Evolutionary conservation across 2,329 filamentous ascomycete genomes (phyloP).

Genomic region (Diplodia scrobiculata): DNA sequence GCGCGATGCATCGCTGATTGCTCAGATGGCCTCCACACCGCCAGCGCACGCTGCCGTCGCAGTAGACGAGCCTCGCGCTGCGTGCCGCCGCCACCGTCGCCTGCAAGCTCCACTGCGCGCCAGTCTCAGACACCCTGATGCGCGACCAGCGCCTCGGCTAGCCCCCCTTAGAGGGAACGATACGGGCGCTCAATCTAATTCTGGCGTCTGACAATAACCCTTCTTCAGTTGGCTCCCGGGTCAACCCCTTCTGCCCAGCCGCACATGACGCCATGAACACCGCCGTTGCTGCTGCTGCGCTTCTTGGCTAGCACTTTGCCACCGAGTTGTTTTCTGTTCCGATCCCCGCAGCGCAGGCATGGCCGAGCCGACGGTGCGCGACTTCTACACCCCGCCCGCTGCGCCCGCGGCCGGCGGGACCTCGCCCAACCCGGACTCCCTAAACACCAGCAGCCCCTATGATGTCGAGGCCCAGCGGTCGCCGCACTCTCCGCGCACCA

Average conservation of each 20-base stretch:
- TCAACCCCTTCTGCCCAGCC: conserved; percentile 20
- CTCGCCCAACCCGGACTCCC: conserved; percentile 3
- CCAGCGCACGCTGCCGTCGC: not conserved
- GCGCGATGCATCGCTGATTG: conserved; percentile 9
- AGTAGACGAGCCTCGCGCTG: not conserved
- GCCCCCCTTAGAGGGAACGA: conserved; percentile 4
- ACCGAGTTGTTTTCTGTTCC: not conserved
- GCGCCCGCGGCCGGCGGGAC: not conserved
- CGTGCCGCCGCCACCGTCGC: conserved; percentile 6
- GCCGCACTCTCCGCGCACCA: conserved; percentile 10
- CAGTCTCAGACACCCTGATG: conserved; percentile 20
- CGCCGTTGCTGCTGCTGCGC: not conserved
- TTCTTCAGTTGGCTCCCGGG: conserved; percentile 1
- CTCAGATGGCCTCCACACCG: conserved; percentile 3
- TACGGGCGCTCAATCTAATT: conserved; percentile 19
- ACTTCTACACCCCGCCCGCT: conserved; percentile 23
- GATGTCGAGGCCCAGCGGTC: conserved; percentile 27
- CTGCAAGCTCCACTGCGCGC: conserved; percentile 13
- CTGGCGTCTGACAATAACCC: conserved; percentile 10
- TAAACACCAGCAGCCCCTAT: conserved; percentile 19
- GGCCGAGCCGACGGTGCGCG: conserved; percentile 27
- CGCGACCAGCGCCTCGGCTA: conserved; percentile 25
- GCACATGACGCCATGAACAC: conserved; percentile 3
- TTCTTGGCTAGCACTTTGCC: conserved; percentile 6
- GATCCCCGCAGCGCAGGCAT: conserved; percentile 6